phyloP scores from a whole-genome alignment of 2,329 filamentous ascomycete genomes.

The Exophiala sideris region DNA sequence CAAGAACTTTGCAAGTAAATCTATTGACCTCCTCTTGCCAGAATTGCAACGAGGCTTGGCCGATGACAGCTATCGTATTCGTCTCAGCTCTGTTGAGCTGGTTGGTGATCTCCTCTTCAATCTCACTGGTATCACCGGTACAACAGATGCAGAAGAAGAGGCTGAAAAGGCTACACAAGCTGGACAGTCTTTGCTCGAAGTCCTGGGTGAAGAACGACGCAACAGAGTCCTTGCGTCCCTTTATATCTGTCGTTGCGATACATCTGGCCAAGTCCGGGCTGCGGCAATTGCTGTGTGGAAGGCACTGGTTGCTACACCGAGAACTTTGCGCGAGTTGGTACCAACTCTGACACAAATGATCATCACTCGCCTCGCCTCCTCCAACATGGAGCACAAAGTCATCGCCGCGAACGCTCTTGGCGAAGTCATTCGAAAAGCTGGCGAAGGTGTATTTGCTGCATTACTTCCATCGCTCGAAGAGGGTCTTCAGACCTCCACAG shows the following conservation, averaged over 20 bases:
- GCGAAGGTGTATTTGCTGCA: constrained; percentile 84
- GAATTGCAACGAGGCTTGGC: constrained; percentile 93
- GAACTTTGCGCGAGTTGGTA: constrained; percentile 89
- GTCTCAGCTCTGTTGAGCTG: constrained; percentile 95
- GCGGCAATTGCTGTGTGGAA: constrained; percentile 96
- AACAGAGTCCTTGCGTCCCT: constrained; percentile 97
- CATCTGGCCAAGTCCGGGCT: constrained; percentile 81
- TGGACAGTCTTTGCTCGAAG: constrained; percentile 86
- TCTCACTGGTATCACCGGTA: constrained; percentile 86
- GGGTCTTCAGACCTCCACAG: constrained; percentile 80
- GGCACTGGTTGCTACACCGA: constrained; percentile 85
- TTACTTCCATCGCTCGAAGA: constrained; percentile 89
- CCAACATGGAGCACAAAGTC: constrained; percentile 97
- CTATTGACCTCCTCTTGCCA: constrained; percentile 88
- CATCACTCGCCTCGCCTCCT: constrained; percentile 87
- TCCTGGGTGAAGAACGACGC: constrained; percentile 90
- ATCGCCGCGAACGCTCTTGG: constrained; percentile 96
- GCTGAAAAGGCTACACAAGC: constrained; percentile 79
- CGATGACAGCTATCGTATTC: constrained; percentile 96
- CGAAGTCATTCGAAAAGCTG: constrained; percentile 94
- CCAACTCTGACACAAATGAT: constrained; percentile 93
- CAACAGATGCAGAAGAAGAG: constrained; percentile 71
- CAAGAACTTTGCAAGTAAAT: constrained; percentile 95
- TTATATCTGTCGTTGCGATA: constrained; percentile 97
- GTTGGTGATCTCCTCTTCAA: constrained; percentile 97